phyloP scores from a whole-genome alignment of 1,139 yeast species.

The Pichia sp. region DNA sequence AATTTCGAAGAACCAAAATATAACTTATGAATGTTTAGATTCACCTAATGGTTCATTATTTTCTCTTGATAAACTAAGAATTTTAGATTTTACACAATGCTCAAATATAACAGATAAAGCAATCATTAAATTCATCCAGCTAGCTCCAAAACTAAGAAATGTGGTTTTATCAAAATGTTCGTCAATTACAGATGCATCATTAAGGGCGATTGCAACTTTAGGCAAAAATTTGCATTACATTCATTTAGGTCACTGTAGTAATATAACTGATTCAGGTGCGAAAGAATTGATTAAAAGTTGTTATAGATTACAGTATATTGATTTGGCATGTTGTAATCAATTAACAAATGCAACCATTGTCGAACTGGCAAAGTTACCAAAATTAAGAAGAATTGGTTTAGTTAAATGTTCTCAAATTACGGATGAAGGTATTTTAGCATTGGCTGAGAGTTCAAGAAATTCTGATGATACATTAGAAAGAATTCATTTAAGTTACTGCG shows the following conservation, averaged over 20 bases:
- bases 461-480: constrained; percentile 76
- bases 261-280: constrained; percentile 87
- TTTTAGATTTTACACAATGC: constrained; percentile 83
- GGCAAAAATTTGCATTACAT: constrained; percentile 84
- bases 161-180: constrained; percentile 86
- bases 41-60: constrained; percentile 34
- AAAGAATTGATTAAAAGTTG: constrained; percentile 69
- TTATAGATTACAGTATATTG: constrained; percentile 84
- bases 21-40: constrained; percentile 59
- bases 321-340: constrained; percentile 90
- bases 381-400: constrained; percentile 82
- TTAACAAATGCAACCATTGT: constrained; percentile 79
- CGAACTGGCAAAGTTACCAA: constrained; percentile 72
- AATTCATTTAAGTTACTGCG: constrained; percentile 88
- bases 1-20: constrained; percentile 64
- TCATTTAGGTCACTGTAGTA: constrained; percentile 90
- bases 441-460: constrained; percentile 72
- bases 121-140: constrained; percentile 61
- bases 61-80: constrained; percentile 54
- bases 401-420: constrained; percentile 89
- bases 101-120: constrained; percentile 74
- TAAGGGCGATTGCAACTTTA: constrained; percentile 62
- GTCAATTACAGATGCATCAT: constrained; percentile 77
- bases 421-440: constrained; percentile 75
- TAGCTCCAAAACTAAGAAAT: constrained; percentile 83